Conservation (phyloP, 2,329 filamentous ascomycete genomes). For the Aspergillus quadricinctus region DNA sequence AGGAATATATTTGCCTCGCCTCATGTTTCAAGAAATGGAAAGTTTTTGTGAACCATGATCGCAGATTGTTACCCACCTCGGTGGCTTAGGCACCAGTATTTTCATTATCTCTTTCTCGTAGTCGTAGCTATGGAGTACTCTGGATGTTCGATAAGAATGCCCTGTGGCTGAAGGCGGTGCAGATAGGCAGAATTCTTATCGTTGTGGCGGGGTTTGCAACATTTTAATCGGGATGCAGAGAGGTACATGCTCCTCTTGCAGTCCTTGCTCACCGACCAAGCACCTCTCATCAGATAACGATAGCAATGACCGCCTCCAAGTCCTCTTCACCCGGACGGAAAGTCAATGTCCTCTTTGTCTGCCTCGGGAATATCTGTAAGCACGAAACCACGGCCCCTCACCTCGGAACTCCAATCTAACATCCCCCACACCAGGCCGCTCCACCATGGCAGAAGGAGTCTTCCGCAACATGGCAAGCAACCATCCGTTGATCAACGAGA, state of each 20-base stretch:
- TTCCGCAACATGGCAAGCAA: slow-evolving; percentile 67
- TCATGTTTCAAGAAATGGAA: too few relatives aligned
- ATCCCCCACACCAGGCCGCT: slow-evolving; percentile 51
- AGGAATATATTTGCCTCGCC: background rate
- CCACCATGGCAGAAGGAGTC: slow-evolving; percentile 93
- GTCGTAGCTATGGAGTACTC: background rate
- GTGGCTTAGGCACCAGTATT: background rate
- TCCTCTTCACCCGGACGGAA: slow-evolving; percentile 13
- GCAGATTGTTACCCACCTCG: background rate
- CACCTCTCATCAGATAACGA: too few relatives aligned
- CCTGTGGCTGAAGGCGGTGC: background rate
- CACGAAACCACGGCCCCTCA: slow-evolving; percentile 11
- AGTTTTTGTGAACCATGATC: background rate
- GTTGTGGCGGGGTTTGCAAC: background rate
- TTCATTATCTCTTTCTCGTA: background rate
- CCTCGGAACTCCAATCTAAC: slow-evolving; percentile 4
- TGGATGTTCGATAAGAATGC: background rate
- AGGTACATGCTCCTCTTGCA: background rate
- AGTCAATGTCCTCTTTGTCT: slow-evolving; percentile 85
- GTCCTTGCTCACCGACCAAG: background rate
- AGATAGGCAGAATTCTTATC: background rate
- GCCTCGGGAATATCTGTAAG: slow-evolving; percentile 88
- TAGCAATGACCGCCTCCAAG: slow-evolving; percentile 19
- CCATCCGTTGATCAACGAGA: slow-evolving; percentile 56
- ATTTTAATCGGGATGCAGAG: background rate